A percentile compares a stretch with the other conserved stretches of the same genome.
Evolutionary conservation across 2,329 filamentous ascomycete genomes (phyloP).

Genomic region (Ophidiomyces ophidiicola): DNA sequence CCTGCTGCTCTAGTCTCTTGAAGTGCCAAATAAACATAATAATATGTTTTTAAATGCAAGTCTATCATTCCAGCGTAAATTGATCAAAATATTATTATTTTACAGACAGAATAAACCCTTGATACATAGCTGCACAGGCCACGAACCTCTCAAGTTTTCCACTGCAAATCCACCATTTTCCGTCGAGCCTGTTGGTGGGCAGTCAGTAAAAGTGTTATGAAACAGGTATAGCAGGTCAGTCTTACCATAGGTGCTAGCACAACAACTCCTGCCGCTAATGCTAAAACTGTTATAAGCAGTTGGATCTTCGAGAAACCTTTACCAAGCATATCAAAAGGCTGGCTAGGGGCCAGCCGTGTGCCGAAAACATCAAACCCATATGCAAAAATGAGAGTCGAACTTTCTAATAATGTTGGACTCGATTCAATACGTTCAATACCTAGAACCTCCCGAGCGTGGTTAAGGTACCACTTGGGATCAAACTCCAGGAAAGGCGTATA

Average conservation of each 20-base stretch:
- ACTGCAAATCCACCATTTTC: slow-evolving; percentile 38
- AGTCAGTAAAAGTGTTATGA: slow-evolving; percentile 1
- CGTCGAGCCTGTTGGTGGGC: slow-evolving; percentile 32
- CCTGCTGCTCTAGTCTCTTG: too few species aligned
- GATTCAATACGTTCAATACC: slow-evolving; percentile 64
- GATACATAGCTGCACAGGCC: too few species aligned
- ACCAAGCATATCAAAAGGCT: slow-evolving; percentile 81
- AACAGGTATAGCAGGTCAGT: not conserved
- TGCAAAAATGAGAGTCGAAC: slow-evolving; percentile 78
- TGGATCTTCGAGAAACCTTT: slow-evolving; percentile 88
- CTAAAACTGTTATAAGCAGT: slow-evolving; percentile 70
- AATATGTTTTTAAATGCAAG: too few species aligned
- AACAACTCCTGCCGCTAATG: slow-evolving; percentile 62
- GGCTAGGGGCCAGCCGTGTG: slow-evolving; percentile 73
- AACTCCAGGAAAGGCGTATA: slow-evolving; percentile 71
- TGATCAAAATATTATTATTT: too few species aligned
- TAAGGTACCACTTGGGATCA: slow-evolving; percentile 67
- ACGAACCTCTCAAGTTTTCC: too few species aligned
- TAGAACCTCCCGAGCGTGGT: slow-evolving; percentile 69
- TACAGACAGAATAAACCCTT: too few species aligned
- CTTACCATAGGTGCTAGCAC: slow-evolving; percentile 77
- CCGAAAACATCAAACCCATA: slow-evolving; percentile 84
- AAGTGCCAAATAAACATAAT: too few species aligned
- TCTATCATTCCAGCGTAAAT: too few species aligned
- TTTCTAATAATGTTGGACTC: slow-evolving; percentile 70